Conservation (phyloP, 1,284 basidiomycete species). For the Paramarasmius palmivorus region DNA sequence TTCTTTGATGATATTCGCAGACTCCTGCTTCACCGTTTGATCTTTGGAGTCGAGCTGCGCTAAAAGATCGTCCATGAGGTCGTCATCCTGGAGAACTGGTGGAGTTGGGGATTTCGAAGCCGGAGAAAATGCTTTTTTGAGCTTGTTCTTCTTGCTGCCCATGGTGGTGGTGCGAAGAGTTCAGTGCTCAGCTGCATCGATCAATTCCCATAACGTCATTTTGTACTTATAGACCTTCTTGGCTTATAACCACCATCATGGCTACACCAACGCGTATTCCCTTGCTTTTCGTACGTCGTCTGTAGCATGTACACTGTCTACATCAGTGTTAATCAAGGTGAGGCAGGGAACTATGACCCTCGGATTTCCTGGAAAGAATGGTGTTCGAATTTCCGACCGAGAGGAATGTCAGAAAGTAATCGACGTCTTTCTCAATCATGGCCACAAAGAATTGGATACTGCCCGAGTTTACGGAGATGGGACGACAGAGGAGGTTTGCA, state of each 20-base stretch:
- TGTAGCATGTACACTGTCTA: background rate
- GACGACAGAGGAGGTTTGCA: constrained; percentile 54
- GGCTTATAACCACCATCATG: background rate
- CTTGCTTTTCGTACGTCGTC: constrained; percentile 34
- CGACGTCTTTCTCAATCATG: constrained; percentile 42
- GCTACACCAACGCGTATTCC: constrained; percentile 32
- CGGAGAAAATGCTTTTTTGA: constrained; percentile 43
- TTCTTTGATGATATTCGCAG: constrained; percentile 45
- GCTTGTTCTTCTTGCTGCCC: constrained; percentile 43
- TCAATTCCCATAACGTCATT: background rate
- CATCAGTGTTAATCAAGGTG: background rate
- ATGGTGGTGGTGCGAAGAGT: constrained; percentile 10
- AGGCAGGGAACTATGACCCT: constrained; percentile 7
- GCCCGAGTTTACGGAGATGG: constrained; percentile 50
- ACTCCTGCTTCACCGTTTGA: constrained; percentile 46
- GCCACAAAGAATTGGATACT: constrained; percentile 50
- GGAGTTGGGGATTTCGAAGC: constrained; percentile 28
- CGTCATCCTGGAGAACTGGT: constrained; percentile 45
- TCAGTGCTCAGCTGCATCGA: background rate
- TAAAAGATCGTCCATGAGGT: constrained; percentile 70
- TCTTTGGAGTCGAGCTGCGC: constrained; percentile 70
- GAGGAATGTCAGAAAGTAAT: constrained; percentile 45
- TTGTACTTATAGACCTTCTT: background rate
- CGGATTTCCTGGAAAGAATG: constrained; percentile 42
- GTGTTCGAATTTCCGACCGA: constrained; percentile 38